Base-by-base conservation (phyloP, 129 eudicot species). In the Lactuca saligna region DNA sequence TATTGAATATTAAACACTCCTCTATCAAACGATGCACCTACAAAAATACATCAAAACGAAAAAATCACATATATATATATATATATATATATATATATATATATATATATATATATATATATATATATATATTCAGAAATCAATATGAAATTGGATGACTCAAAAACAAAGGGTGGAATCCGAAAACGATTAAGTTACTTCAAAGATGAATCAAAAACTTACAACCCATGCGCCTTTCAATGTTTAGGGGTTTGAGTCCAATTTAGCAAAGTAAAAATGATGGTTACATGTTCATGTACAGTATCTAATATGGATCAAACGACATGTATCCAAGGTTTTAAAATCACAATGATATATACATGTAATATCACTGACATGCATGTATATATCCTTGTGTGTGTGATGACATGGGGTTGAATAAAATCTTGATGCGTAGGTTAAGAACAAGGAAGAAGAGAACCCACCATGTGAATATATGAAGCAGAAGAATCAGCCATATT, bases 11-110 rank as follows among this genome's bases (percentile, higher is more conserved):
- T 50, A 86, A 63, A 50, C 93, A 86, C 82, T 83, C 88, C 74
- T 86, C 93, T 57, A 86, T 86, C 29, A 86, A 74, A 71, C 81
- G 93, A 42, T 86, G 93, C 62, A 86, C 93, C 92, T 86, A 61
- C 42, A 74, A 53, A 46, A 46, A 1, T 46, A 35, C 51, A 46
- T 46, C 15, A 46, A 8, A 46, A 32, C 32, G 13, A 11, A 32
- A 10, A n/a, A 49, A 11, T 41, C 6, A 44, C 53, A 44, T 8
- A 64, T 64, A 37, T 11, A 51, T n/a, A 16, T 35, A 46, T 48
- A 44, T 17, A n/a, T 4, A 29, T 44, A 29, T n/a, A 56, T 13
- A 57, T 67, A 48, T 67, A 71, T 49, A 8, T 20, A 67, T 67
- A 38, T 35, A 67, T 34, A 67, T 8, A 32, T 17, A 20, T 39